These are phyloP conservation scores for Nyssa sinensis DNA, from an alignment of 148 eudicot species.

Conservation along the genomic window DNA sequence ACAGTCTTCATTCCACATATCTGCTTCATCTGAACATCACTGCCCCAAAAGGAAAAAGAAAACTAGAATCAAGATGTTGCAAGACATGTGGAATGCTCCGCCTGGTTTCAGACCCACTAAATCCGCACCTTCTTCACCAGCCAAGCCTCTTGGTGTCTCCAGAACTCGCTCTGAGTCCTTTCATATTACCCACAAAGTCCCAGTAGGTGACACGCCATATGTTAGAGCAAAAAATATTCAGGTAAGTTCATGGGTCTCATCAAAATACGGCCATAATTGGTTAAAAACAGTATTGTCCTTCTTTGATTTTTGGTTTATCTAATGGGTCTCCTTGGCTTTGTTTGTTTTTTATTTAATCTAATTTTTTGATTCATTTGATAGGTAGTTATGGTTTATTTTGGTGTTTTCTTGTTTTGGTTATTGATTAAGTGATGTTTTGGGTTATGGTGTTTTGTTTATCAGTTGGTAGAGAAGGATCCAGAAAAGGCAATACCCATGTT, in stretches of 20 bases:
- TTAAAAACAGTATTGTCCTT: neutral
- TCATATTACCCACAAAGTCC: slow-evolving; percentile 88
- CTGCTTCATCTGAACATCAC: neutral
- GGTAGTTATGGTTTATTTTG: neutral
- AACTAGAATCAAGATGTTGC: slow-evolving; percentile 45
- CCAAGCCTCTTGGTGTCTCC: slow-evolving; percentile 68
- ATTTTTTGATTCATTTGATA: neutral
- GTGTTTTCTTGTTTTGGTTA: too few relatives aligned
- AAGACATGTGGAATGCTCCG: slow-evolving; percentile 88
- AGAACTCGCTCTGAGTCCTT: slow-evolving; percentile 86
- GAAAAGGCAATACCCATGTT: slow-evolving; percentile 93
- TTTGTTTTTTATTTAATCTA: neutral
- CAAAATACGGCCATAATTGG: neutral
- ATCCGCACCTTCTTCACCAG: slow-evolving; percentile 92
- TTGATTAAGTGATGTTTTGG: too few relatives aligned
- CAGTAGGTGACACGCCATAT: slow-evolving; percentile 88
- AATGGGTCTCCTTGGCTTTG: neutral
- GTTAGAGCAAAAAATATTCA: slow-evolving; percentile 97
- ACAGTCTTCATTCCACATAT: slow-evolving; percentile 8
- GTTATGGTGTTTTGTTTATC: slow-evolving; percentile 16
- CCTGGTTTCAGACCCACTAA: slow-evolving; percentile 79
- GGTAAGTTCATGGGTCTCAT: slow-evolving; percentile 30
- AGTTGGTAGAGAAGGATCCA: slow-evolving; percentile 98
- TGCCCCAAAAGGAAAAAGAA: neutral
- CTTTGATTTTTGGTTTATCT: neutral